These are phyloP conservation scores for Phaffia australis DNA, from an alignment of 768 basidiomycete species.

Conservation along the genomic window DNA sequence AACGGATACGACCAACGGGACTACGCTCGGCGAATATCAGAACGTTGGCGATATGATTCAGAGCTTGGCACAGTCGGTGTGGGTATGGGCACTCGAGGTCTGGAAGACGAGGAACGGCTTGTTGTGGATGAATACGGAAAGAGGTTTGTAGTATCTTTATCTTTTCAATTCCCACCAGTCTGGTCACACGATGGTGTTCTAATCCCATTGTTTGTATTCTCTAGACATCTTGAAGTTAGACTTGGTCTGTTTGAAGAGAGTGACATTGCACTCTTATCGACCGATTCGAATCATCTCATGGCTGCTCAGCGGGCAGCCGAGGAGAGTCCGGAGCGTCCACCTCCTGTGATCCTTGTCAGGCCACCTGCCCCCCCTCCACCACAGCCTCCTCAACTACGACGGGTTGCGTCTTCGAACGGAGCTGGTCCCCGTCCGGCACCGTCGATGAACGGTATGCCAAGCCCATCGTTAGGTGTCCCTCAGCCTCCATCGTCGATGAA, in stretches of 20 bases:
- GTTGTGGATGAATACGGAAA: constrained; percentile 40
- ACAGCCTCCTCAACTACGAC: constrained; percentile 9
- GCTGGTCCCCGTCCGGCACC: constrained; percentile 17
- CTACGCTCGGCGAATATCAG: constrained; percentile 32
- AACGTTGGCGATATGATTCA: constrained; percentile 38
- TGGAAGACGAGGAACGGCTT: constrained; percentile 35
- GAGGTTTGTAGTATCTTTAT: constrained; percentile 19
- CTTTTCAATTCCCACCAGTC: neutral
- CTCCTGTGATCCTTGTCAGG: constrained; percentile 24
- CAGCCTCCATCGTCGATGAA: constrained; percentile 13
- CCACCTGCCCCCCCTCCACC: constrained; percentile 11
- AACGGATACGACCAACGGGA: constrained; percentile 3
- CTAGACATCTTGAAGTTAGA: constrained; percentile 18
- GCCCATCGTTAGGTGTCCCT: neutral
- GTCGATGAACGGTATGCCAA: constrained; percentile 9
- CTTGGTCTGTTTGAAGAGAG: constrained; percentile 8
- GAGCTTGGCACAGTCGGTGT: constrained; percentile 32
- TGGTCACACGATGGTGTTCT: neutral
- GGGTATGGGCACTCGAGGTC: constrained; percentile 37
- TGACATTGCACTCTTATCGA: constrained; percentile 13
- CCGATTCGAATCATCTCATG: constrained; percentile 15
- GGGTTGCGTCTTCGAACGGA: constrained; percentile 2
- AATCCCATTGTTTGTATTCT: neutral
- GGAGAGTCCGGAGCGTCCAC: constrained; percentile 23
- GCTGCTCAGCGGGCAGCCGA: constrained; percentile 21